A percentile compares a stretch with the other conserved stretches of the same genome.
phyloP scores from a whole-genome alignment of 1,139 yeast genomes.

The Diutina catenulata region DNA sequence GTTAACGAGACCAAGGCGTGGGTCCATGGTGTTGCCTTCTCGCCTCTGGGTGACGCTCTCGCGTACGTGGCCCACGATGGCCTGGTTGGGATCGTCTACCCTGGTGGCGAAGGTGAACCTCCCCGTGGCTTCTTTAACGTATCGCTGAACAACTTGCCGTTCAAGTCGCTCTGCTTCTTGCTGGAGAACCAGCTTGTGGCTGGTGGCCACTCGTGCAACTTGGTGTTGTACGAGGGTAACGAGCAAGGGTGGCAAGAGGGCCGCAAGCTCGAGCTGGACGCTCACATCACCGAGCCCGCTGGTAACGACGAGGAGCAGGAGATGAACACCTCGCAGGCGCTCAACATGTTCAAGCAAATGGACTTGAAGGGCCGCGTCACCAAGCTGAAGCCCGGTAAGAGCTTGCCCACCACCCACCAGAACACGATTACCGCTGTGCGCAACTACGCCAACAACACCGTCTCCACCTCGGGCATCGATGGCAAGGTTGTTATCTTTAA shows the following conservation, averaged over 20 bases:
- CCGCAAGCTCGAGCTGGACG: constrained; percentile 31
- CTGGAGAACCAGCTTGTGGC: constrained; percentile 66
- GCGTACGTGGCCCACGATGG: constrained; percentile 79
- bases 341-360: constrained; percentile 69
- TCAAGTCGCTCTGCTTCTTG: constrained; percentile 61
- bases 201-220: constrained; percentile 80
- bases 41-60: constrained; percentile 50
- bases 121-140: constrained; percentile 32
- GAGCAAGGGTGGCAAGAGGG: constrained; percentile 58
- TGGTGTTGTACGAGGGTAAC: constrained; percentile 70
- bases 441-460: constrained; percentile 38
- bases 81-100: constrained; percentile 63
- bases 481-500: constrained; percentile 73
- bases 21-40: constrained; percentile 86
- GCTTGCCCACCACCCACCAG: constrained; percentile 74
- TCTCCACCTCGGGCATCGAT: constrained; percentile 54
- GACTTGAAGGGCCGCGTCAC: constrained; percentile 52
- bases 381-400: constrained; percentile 31
- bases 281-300: constrained; percentile 11
- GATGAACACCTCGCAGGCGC: constrained; percentile 65
- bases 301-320: constrained; percentile 39
- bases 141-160: constrained; percentile 72
- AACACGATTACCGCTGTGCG: constrained; percentile 73
- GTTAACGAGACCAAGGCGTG: constrained; percentile 73
- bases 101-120: constrained; percentile 53